Conservation (phyloP, 2,329 filamentous ascomycete species). For the Claviceps africana region DNA sequence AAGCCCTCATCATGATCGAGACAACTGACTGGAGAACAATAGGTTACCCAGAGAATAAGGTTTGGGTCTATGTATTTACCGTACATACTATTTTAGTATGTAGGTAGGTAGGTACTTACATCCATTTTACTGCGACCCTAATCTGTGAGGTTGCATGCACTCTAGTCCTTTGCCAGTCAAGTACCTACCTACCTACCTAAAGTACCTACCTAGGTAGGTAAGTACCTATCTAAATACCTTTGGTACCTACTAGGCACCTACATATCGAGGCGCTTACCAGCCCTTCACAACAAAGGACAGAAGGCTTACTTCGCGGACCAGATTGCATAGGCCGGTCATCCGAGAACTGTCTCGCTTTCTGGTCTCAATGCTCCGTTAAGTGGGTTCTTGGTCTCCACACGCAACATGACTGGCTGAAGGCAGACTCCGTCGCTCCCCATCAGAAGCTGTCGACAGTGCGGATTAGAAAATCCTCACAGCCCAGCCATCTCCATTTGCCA, state of each 20-base stretch:
- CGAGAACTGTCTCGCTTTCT: neutral
- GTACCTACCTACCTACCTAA: too few relatives aligned
- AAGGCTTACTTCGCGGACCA: too few relatives aligned
- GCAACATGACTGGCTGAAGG: constrained; percentile 14
- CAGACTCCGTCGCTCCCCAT: neutral
- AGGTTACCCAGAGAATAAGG: neutral
- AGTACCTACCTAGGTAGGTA: too few relatives aligned
- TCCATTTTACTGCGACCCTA: neutral
- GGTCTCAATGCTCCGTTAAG: neutral
- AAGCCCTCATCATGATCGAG: neutral
- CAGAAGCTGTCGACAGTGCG: constrained; percentile 24
- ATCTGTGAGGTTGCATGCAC: neutral
- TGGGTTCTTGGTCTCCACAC: constrained; percentile 4
- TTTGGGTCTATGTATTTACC: neutral
- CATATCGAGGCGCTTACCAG: too few relatives aligned
- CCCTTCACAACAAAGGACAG: too few relatives aligned
- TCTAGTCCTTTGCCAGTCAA: neutral
- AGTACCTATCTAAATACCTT: too few relatives aligned
- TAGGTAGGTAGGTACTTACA: too few relatives aligned
- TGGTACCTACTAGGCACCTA: neutral
- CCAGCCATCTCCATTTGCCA: constrained; percentile 18
- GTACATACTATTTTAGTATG: too few relatives aligned
- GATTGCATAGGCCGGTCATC: neutral
- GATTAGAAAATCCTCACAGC: constrained; percentile 28
- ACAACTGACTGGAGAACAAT: neutral